Evolutionary conservation across 1,284 basidiomycete genomes (phyloP), one percentile per base, ranked within the genome.

Genomic region (Amylostereum chailletii): DNA sequence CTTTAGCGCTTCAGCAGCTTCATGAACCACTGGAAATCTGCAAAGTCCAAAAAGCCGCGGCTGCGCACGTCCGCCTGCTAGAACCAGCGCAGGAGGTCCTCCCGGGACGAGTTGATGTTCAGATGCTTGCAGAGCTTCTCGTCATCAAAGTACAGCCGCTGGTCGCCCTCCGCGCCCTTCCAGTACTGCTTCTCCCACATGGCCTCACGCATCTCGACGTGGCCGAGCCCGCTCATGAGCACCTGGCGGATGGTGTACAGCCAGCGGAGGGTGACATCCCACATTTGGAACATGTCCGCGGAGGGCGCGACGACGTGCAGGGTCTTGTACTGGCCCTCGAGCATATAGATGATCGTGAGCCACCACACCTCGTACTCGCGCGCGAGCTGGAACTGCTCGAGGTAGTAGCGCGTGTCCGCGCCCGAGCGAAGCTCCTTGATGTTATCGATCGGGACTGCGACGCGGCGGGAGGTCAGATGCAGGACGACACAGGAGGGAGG

Each of bases 391-490:
- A 90, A 85, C 55, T 88, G 84, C 44, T 84, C 76, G 53, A 89
- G 83, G 60, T 91, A 89, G 58, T 88, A 86, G 34, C 86, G 72
- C 31, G 90, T 81, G 53, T 90, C 79, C 7, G 79, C 61, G 42
- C 85, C 90, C 5, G 86, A 79, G 9, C 95, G 86, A 6, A 99
- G 79, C 62, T 98, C 94, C 54, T 93, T 88, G 64, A 99, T 93
- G 56, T 81, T 82, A 64, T 92, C 90, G 57, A 97, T 86, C 3
- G 89, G 86, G 49, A 96, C 93, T 90, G 60, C 29, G 19, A 19
- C 19, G 19, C 19, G 19, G 19, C 19, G 19, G 19, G 19, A 19
- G 19, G 19, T 19, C 19, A 19, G 19, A 19, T 19, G 19, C 19
- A 19, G 19, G 19, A 19, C 19, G 19, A 19, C 19, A 1, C 19